These are phyloP conservation scores for Hamamelis virginiana DNA, from an alignment of 164 flowering plant species.

Conservation along the genomic window DNA sequence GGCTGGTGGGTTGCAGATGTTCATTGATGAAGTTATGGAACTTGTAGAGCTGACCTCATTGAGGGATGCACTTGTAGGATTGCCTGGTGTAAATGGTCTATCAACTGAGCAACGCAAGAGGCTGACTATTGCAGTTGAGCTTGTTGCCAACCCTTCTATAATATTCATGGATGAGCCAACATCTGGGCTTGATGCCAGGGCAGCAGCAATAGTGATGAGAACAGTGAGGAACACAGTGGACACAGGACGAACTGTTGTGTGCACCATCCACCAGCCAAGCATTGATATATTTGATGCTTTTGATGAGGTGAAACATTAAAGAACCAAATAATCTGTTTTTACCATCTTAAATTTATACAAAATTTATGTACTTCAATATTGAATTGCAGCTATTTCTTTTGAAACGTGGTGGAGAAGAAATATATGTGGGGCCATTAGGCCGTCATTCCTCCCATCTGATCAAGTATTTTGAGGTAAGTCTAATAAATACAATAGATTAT, in stretches of 20 bases:
- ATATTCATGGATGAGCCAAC: conserved; percentile 75
- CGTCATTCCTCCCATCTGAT: conserved; percentile 36
- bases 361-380: background rate
- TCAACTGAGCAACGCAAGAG: conserved; percentile 68
- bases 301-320: conserved; percentile 45
- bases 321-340: background rate
- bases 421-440: conserved; percentile 50
- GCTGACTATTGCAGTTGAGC: conserved; percentile 68
- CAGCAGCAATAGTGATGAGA: conserved; percentile 63
- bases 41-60: conserved; percentile 56
- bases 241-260: conserved; percentile 58
- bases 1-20: conserved; percentile 36
- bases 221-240: conserved; percentile 56
- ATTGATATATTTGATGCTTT: conserved; percentile 68
- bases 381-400: conserved; percentile 39
- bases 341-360: background rate
- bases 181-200: conserved; percentile 63
- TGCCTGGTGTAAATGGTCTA: conserved; percentile 57
- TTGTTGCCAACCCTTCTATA: conserved; percentile 70
- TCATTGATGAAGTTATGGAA: conserved; percentile 68
- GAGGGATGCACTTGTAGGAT: conserved; percentile 54
- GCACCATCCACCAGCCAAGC: conserved; percentile 69
- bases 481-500: background rate
- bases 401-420: conserved; percentile 48
- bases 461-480: conserved; percentile 44